A percentile compares a stretch with the other conserved stretches of the same genome.
Conservation (phyloP, 1,139 yeast species). For the Pichia sp. region DNA sequence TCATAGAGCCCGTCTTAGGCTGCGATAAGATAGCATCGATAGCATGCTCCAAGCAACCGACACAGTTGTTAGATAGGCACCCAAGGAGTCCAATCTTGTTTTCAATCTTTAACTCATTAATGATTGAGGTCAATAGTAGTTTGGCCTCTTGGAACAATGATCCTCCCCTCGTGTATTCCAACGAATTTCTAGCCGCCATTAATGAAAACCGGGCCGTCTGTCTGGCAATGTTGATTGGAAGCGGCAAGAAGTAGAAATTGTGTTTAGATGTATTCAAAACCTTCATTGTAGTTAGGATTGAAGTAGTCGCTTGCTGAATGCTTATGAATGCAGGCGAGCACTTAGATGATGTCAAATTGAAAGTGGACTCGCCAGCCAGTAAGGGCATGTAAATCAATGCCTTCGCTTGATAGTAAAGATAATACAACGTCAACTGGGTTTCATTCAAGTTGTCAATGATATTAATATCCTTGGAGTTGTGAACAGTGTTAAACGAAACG, state of each 20-base stretch:
- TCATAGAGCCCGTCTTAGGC: constrained; percentile 24
- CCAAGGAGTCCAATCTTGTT: constrained; percentile 55
- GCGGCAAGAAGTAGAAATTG: constrained; percentile 45
- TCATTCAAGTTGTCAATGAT: constrained; percentile 41
- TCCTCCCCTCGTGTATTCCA: constrained; percentile 83
- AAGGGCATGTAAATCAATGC: constrained; percentile 77
- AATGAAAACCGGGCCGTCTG: constrained; percentile 65
- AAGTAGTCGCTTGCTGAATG: constrained; percentile 72
- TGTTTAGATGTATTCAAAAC: constrained; percentile 41
- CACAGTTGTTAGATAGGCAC: constrained; percentile 52
- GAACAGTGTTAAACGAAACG: constrained; percentile 58
- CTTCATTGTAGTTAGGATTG: constrained; percentile 56
- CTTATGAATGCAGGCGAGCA: constrained; percentile 54
- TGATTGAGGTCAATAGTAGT: constrained; percentile 45
- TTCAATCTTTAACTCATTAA: constrained; percentile 48
- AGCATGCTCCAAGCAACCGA: constrained; percentile 53
- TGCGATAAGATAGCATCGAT: constrained; percentile 46
- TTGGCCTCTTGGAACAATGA: constrained; percentile 70
- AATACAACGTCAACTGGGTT: constrained; percentile 56
- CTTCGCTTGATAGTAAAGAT: constrained; percentile 74
- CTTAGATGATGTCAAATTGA: constrained; percentile 25
- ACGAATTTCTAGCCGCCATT: constrained; percentile 70
- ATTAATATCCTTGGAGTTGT: constrained; percentile 51
- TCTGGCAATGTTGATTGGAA: constrained; percentile 70
- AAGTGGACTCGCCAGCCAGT: constrained; percentile 42